Evolutionary conservation across 805 yeast genomes (phyloP).

Genomic region (Wickerhamomyces rabaulensis): DNA sequence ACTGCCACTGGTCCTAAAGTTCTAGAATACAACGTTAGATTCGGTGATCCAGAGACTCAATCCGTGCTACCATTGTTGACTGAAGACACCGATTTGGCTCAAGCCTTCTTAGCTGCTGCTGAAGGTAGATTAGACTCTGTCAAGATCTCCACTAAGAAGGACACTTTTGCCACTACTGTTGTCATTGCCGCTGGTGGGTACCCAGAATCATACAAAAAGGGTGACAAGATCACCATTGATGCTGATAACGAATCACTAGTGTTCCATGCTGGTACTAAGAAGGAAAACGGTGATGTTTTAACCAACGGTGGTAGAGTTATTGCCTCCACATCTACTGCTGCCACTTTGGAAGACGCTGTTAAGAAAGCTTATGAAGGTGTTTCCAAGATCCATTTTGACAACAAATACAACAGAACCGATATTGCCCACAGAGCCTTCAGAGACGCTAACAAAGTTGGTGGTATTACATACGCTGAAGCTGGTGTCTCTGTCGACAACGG

Average conservation of each 20-base stretch:
- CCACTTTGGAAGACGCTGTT: constrained; percentile 73
- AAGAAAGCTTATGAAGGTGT: constrained; percentile 84
- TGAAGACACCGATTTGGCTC: constrained; percentile 85
- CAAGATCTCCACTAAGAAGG: constrained; percentile 44
- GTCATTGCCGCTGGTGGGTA: constrained; percentile 97
- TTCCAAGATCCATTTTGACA: constrained; percentile 62
- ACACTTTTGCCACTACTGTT: constrained; percentile 80
- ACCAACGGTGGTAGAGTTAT: constrained; percentile 97
- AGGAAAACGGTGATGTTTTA: constrained; percentile 51
- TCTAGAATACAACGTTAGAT: constrained; percentile 94
- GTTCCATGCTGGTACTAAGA: constrained; percentile 95
- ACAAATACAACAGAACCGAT: constrained; percentile 83
- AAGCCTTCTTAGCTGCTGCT: constrained; percentile 87
- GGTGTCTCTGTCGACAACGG: constrained; percentile 99
- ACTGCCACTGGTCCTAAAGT: constrained; percentile 89
- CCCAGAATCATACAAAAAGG: constrained; percentile 83
- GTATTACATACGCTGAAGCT: constrained; percentile 86
- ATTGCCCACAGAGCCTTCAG: constrained; percentile 96
- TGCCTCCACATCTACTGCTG: constrained; percentile 85
- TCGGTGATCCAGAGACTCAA: constrained; percentile 99
- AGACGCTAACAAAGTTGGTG: constrained; percentile 30
- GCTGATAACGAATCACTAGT: constrained; percentile 53
- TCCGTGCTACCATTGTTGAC: constrained; percentile 85
- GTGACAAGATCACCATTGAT: constrained; percentile 70
- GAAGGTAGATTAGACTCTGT: constrained; percentile 91